Evolutionary conservation across 202 grass and related monocot species (phyloP), one percentile per base, ranked within the genome.

Genomic region (Saccharum hybrid): DNA sequence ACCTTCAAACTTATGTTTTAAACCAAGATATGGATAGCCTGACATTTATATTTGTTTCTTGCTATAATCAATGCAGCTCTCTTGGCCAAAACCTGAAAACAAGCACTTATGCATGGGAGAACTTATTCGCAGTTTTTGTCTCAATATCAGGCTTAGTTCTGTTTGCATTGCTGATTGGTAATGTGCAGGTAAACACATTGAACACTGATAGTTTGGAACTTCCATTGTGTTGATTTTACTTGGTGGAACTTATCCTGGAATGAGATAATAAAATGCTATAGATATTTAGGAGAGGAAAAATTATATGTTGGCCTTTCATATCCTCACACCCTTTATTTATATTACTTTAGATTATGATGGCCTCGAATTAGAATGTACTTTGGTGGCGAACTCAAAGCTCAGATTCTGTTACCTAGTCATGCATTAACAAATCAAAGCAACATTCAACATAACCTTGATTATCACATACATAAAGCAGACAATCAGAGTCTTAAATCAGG

Each of bases 91-190:
- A 93, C 68, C 57, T 98, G 23, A 38, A 71, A 74, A 94, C 95
- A 87, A 93, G 90, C 83, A 94, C 92, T 71, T 81, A 75, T 31
- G 63, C 85, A 59, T 84, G 76, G 92, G 95, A 98, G 77, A 94
- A 84, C 46, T 66, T 94, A 18, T 94, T 97, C 87, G 90, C 95
- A 54, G 76, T 91, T 91, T 93, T 82, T 86, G 90, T 97, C 66
- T 88, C 95, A 61, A 87, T 90, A 82, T 89, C 88, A 40, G 92
- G 92, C 71, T 89, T 98, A 48, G 87, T 98, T 83, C 79, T 98
- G 22, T 93, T 98, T 83, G 93, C 95, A 52, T 78, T 94, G 72
- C 92, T 98, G n/a, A 98, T 98, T 10, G 95, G 90, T 73, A 98
- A 94, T 92, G 83, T 93, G 74, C 95, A 98, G 95, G 95, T 98